Percentiles rank a stretch among this genome's conserved stretches.
Evolutionary conservation across 495 filamentous ascomycete genomes (phyloP).

Genomic region (Annulohypoxylon maeteangense): DNA sequence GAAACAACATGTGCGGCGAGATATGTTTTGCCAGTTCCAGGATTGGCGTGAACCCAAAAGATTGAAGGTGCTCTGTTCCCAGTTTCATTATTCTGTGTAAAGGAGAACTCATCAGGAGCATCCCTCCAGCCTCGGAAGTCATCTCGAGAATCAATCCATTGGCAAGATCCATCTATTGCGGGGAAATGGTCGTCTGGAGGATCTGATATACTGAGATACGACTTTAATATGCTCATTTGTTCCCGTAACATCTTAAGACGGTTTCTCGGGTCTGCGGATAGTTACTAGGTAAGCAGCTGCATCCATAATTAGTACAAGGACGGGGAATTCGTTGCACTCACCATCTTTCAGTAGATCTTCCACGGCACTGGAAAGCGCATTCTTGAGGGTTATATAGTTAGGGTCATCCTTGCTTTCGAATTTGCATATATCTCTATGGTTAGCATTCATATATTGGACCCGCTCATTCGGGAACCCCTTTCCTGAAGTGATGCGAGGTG

Average conservation of each 20-base stretch:
- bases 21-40: not conserved
- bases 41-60: not conserved
- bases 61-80: not conserved
- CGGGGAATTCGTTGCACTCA: not conserved
- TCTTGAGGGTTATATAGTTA: conserved; percentile 17
- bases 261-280: not conserved
- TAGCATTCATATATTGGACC: conserved; percentile 49
- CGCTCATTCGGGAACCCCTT: conserved; percentile 52
- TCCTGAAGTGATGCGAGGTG: conserved; percentile 1
- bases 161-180: not conserved
- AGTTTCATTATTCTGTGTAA: not conserved
- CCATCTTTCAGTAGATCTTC: not conserved
- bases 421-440: conserved; percentile 48
- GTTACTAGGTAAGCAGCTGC: not conserved
- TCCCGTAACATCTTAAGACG: not conserved
- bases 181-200: conserved; percentile 1
- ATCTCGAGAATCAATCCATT: conserved; percentile 1
- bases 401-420: conserved; percentile 24
- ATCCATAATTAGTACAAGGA: not conserved
- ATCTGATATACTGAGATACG: not conserved
- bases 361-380: conserved; percentile 5
- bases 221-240: not conserved
- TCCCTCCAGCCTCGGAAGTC: conserved; percentile 9
- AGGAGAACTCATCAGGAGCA: not conserved
- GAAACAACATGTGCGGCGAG: not conserved